Percentiles rank a stretch among this genome's conserved stretches.
phyloP scores from a whole-genome alignment of 2,329 filamentous ascomycete species.

The Keithomyces neogunnii region DNA sequence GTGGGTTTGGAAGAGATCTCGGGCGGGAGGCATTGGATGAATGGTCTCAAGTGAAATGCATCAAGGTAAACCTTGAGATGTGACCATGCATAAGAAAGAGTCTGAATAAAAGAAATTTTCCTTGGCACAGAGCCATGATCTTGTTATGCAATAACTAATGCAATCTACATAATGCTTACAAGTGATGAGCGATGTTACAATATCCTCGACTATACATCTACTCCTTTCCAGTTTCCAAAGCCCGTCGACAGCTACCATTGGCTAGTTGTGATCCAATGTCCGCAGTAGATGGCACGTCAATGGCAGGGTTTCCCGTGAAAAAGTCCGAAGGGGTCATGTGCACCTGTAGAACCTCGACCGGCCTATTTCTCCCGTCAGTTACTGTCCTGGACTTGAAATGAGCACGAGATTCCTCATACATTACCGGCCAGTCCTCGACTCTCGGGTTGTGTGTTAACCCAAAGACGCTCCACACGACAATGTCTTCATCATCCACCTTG shows the following conservation, averaged over 20 bases:
- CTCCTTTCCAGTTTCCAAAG: neutral
- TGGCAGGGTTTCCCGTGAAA: slow-evolving; percentile 36
- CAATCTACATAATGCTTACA: too few species aligned
- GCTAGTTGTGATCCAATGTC: slow-evolving; percentile 13
- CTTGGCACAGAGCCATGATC: too few species aligned
- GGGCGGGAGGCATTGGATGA: slow-evolving; percentile 22
- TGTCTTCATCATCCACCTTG: slow-evolving; percentile 37
- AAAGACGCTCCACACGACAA: slow-evolving; percentile 49
- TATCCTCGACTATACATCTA: neutral
- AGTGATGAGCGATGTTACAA: too few species aligned
- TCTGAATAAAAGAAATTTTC: neutral
- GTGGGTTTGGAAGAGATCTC: slow-evolving; percentile 23
- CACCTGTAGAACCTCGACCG: slow-evolving; percentile 42
- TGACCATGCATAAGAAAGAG: neutral
- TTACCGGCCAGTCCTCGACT: slow-evolving; percentile 53
- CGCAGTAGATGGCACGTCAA: slow-evolving; percentile 34
- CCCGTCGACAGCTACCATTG: neutral
- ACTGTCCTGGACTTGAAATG: neutral
- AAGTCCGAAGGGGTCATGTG: slow-evolving; percentile 38
- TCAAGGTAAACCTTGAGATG: too few species aligned
- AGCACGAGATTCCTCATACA: neutral
- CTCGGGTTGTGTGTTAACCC: slow-evolving; percentile 59
- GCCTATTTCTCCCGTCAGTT: slow-evolving; percentile 26
- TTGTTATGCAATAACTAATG: too few species aligned
- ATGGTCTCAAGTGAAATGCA: slow-evolving; percentile 8